Base-by-base conservation (phyloP, 75 land plant species). In the Pseudotsuga menziesii region DNA sequence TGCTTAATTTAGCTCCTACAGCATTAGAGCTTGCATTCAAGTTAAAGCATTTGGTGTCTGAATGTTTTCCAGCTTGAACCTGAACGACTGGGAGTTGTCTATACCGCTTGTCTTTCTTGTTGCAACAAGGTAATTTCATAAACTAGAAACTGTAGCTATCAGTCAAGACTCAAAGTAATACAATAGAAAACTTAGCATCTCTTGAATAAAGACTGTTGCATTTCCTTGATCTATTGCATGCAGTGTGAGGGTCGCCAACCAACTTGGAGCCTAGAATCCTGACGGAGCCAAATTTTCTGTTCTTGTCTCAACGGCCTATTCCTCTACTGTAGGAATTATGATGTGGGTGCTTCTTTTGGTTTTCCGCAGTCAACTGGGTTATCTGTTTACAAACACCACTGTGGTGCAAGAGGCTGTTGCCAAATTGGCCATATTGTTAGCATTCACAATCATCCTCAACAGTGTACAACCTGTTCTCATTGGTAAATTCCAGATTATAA, bases 241-340 rank as follows among this genome's bases (percentile, higher is more conserved):
- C 64, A 86, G 85, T 64, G 85, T 86, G 52, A 56, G 88, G 27
- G 88, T 86, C 6, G 29, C 84, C 20, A 86, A 86, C 57, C 89
- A 91, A 70, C 83, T 91, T 8, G 91, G 93, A 35, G 83, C 81
- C n/a, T 87, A 89, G 22, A 82, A 81, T 17, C 82, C 85, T 2
- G 58, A 62, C 25, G 77, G 78, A 7, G 89, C 86, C 48, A 71
- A 26, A 44, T 71, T 71, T 12, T 17, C 63, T 5, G 4, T 15
- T 9, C 8, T 27, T 20, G 29, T 71, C 3, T 71, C 35, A 22
- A 41, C 48, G 13, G 17, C 20, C 22, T 13, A 13, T 36, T 71
- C 73, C 22, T n/a, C 26, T 19, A 36, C 7, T 29, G 32, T 71
- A 71, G 73, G 73, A 26, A 36, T 71, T 44, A 20, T 71, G 20